These are phyloP conservation scores for Dioscorea alata DNA, from an alignment of 106 monocot species.

Conservation along the genomic window DNA sequence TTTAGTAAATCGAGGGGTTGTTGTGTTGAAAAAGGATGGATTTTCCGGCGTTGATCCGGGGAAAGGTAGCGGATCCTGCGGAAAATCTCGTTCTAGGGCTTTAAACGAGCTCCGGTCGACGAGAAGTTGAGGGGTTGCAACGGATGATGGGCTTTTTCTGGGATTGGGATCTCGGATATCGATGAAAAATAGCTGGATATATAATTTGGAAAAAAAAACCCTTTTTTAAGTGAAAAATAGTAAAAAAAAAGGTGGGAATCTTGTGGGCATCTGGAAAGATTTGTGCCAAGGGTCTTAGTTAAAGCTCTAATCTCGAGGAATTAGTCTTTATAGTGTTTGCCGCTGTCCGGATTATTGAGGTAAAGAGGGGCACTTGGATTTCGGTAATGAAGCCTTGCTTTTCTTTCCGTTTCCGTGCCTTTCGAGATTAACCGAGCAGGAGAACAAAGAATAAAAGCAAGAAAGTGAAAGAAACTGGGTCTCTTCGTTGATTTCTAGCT, in stretches of 20 bases:
- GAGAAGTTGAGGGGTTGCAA: not conserved
- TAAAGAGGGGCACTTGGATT: not conserved
- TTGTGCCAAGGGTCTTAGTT: not conserved
- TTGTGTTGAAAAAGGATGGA: not conserved
- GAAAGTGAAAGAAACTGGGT: not conserved
- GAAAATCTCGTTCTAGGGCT: not conserved
- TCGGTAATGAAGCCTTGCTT: not conserved
- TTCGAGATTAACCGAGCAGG: not conserved
- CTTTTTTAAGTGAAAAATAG: not conserved
- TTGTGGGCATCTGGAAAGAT: not conserved
- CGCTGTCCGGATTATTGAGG: conserved; percentile 8
- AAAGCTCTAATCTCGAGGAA: not conserved
- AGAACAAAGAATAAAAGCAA: not conserved
- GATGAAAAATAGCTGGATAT: not conserved
- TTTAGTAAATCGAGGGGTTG: not conserved
- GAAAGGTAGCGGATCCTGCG: not conserved
- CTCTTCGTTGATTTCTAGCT: not conserved
- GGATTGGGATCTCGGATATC: not conserved
- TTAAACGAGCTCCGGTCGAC: conserved; percentile 9
- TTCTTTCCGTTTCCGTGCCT: not conserved
- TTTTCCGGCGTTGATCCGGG: conserved; percentile 1
- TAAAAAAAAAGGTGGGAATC: not conserved
- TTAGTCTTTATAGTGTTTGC: conserved; percentile 5
- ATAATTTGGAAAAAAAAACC: not conserved
- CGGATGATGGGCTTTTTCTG: not conserved